These are phyloP conservation scores for Rhynchospora pubera DNA, from an alignment of 176 grass and related monocot genomes.

Conservation along the genomic window DNA sequence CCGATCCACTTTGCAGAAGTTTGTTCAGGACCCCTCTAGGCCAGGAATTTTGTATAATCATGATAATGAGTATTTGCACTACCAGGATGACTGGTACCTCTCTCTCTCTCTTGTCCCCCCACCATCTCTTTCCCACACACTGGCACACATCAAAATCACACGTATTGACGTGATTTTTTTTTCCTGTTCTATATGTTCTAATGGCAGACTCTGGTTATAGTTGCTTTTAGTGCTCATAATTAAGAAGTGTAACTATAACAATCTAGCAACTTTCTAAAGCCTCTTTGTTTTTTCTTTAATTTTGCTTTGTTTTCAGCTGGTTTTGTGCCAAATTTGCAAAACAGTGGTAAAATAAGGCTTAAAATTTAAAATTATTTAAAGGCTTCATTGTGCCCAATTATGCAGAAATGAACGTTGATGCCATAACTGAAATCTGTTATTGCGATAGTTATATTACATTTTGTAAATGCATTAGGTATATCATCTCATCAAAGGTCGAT, in stretches of 20 bases:
- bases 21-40: constrained; percentile 62
- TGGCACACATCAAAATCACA: no score
- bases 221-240: neutral
- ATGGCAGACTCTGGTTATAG: neutral
- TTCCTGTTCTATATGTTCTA: neutral
- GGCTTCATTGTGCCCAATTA: neutral
- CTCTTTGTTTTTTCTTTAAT: neutral
- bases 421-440: neutral
- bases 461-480: constrained; percentile 48
- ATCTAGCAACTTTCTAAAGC: neutral
- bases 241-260: no score
- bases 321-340: neutral
- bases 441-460: neutral
- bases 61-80: constrained; percentile 91
- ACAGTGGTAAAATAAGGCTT: neutral
- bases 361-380: neutral
- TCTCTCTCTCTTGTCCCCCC: neutral
- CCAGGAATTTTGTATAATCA: constrained; percentile 88
- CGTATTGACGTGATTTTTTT: neutral
- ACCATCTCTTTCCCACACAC: neutral
- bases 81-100: constrained; percentile 88
- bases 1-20: constrained; percentile 49
- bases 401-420: neutral
- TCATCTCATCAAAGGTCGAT: constrained; percentile 85
- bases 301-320: neutral